Percentiles rank a stretch among this genome's conserved stretches.
These are phyloP conservation scores for Blastocystis sp. DNA, from an alignment of 352 stramenopile genomes.

Conservation along the genomic window DNA sequence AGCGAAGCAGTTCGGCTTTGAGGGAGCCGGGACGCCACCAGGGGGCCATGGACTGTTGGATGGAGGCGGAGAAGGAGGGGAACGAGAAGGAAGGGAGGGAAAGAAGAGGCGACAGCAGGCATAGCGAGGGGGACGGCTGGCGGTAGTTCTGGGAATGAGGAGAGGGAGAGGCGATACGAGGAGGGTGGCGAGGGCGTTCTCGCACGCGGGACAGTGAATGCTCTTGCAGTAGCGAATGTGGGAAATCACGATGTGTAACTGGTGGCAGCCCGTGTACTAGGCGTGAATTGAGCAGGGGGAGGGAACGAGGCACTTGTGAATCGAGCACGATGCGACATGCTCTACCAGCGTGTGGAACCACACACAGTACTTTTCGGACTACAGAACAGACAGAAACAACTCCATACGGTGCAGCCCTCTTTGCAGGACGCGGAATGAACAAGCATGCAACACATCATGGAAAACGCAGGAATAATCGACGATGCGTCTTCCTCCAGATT, in stretches of 20 bases:
- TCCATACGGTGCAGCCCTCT: background rate
- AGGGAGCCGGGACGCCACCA: slow-evolving; percentile 40
- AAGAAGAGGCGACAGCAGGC: background rate
- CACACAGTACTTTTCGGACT: background rate
- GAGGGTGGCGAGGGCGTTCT: background rate
- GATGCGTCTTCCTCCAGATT: background rate
- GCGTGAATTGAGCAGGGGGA: background rate
- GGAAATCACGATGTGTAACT: background rate
- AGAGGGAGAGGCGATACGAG: background rate
- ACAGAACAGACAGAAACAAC: background rate
- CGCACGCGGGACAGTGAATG: background rate
- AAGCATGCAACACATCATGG: background rate
- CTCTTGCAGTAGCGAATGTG: background rate
- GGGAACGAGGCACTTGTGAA: background rate
- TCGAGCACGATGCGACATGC: background rate
- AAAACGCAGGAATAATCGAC: background rate
- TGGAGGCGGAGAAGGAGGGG: background rate
- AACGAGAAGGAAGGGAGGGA: background rate
- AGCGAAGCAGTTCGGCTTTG: slow-evolving; percentile 21
- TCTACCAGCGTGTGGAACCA: background rate
- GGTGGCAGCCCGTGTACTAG: background rate
- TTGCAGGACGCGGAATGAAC: background rate
- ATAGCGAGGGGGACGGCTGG: background rate
- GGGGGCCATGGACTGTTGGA: background rate
- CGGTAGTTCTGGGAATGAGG: background rate